Evolutionary conservation across 2,329 filamentous ascomycete species (phyloP), one percentile per base, ranked within the genome.

Genomic region (Penicillium corylophilum): DNA sequence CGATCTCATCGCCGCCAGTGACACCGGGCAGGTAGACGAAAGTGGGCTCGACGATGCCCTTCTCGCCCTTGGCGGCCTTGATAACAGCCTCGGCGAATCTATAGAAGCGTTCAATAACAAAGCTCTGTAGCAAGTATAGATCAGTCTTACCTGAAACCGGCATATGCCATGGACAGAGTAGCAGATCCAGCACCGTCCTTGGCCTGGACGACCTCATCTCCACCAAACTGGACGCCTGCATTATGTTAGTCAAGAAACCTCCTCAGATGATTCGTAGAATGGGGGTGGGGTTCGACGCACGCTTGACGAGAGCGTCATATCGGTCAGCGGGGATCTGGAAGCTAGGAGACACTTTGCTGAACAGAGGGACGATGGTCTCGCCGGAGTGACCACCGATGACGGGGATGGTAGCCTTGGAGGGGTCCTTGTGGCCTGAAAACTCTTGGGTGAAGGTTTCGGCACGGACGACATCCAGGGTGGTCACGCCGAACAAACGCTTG

Each of bases 341-440:
- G 39, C 82, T 73, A 51, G 92, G 91, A 70, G 86, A 84, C 63
- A 90, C 84, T 80, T 94, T 87, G 84, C 91, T 96, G 84, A 97
- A 95, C 56, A 99, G 84, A 45, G 94, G 94, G 51, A 99, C 92
- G 69, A 99, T 99, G 67, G 94, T 99, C 81, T 93, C 91, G 70
- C 94, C 94, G 55, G 92, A 96, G 85, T 99, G 94, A 57, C 94
- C 94, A 70, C 94, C 94, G 70, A 99, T 85, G 67, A 99, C 94
- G 62, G 93, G 92, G 61, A 99, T 88, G 62, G 80, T 89, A 63
- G 91, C 83, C 74, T 92, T 88, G 67, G 87, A 82, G 54, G 92
- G 90, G 73, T 93, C 86, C 72, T 86, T 84, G 78, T 89, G 85
- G 76, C 92, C 91, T 56, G 82, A 82, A 68, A 95, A 87, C 69